phyloP scores from a whole-genome alignment of 2,329 filamentous ascomycete genomes.

The Tolypocladium pustulatum region DNA sequence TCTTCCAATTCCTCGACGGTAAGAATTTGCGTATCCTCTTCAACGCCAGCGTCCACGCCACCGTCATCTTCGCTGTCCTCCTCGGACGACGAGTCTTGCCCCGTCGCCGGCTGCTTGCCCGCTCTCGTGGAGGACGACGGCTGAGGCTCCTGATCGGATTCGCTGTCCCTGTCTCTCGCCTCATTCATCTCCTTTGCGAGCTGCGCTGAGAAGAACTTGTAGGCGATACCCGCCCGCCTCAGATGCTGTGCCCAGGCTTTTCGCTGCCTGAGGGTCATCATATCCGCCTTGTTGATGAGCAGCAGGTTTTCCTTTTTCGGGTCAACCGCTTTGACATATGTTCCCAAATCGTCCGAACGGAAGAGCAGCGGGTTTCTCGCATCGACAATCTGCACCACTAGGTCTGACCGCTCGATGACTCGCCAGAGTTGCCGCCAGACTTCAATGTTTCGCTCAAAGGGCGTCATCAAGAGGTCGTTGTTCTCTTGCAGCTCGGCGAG shows the following conservation, averaged over 20 bases:
- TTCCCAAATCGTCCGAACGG: slow-evolving; percentile 84
- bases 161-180: slow-evolving; percentile 46
- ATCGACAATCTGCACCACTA: slow-evolving; percentile 97
- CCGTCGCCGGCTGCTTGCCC: slow-evolving; percentile 13
- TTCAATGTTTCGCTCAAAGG: slow-evolving; percentile 93
- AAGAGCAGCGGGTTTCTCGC: slow-evolving; percentile 91
- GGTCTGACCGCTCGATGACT: slow-evolving; percentile 91
- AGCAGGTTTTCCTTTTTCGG: slow-evolving; percentile 80
- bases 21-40: slow-evolving; percentile 66
- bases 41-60: slow-evolving; percentile 12
- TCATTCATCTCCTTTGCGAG: slow-evolving; percentile 86
- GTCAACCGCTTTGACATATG: slow-evolving; percentile 89
- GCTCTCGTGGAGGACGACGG: slow-evolving; percentile 13
- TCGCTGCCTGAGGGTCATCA: slow-evolving; percentile 87
- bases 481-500: slow-evolving; percentile 89
- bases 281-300: slow-evolving; percentile 96
- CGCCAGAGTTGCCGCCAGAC: slow-evolving; percentile 98
- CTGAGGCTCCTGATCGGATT: slow-evolving; percentile 24
- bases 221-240: slow-evolving; percentile 68
- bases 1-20: slow-evolving; percentile 88
- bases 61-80: slow-evolving; percentile 23
- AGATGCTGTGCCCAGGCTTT: slow-evolving; percentile 81
- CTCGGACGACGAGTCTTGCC: slow-evolving; percentile 11
- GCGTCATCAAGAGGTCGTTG: slow-evolving; percentile 91
- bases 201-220: slow-evolving; percentile 92